These are phyloP conservation scores for Boletus rex-veris DNA, from an alignment of 768 basidiomycete genomes.

Conservation along the genomic window DNA sequence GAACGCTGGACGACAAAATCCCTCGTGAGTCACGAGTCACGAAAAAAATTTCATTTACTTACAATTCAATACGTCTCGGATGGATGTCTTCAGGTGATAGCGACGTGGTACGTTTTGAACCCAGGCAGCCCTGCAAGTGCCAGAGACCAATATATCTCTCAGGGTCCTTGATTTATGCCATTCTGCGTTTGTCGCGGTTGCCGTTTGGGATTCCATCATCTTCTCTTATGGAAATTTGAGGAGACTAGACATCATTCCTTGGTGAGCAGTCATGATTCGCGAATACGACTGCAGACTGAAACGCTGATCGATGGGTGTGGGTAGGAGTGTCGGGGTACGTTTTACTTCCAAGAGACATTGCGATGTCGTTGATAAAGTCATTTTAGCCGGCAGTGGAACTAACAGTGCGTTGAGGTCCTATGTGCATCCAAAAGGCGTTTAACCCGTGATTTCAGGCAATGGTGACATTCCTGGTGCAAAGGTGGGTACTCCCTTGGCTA, in stretches of 20 bases:
- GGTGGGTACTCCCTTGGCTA: background rate
- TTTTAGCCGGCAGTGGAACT: conserved; percentile 18
- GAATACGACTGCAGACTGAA: background rate
- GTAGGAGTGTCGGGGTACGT: conserved; percentile 27
- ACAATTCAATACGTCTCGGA: background rate
- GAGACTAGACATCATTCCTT: conserved; percentile 16
- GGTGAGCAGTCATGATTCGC: conserved; percentile 9
- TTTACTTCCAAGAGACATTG: background rate
- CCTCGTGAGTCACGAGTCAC: conserved; percentile 10
- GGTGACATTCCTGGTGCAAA: conserved; percentile 26
- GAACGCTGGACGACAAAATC: conserved; percentile 18
- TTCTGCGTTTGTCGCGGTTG: conserved; percentile 17
- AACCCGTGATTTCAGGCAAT: conserved; percentile 13
- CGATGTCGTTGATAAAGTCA: background rate
- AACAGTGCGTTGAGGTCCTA: conserved; percentile 11
- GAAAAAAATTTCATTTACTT: no score
- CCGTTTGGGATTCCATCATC: conserved; percentile 26
- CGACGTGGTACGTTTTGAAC: conserved; percentile 15
- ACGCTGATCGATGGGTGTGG: background rate
- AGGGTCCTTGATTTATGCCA: conserved; percentile 27
- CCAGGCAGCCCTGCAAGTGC: background rate
- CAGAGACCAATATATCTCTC: background rate
- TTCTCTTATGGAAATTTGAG: conserved; percentile 15
- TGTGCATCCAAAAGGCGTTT: background rate
- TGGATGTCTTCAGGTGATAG: conserved; percentile 11